Percentiles rank a stretch among this genome's conserved stretches.
Conservation (phyloP, 208 protist species). For the Crithidia acanthocephali region DNA sequence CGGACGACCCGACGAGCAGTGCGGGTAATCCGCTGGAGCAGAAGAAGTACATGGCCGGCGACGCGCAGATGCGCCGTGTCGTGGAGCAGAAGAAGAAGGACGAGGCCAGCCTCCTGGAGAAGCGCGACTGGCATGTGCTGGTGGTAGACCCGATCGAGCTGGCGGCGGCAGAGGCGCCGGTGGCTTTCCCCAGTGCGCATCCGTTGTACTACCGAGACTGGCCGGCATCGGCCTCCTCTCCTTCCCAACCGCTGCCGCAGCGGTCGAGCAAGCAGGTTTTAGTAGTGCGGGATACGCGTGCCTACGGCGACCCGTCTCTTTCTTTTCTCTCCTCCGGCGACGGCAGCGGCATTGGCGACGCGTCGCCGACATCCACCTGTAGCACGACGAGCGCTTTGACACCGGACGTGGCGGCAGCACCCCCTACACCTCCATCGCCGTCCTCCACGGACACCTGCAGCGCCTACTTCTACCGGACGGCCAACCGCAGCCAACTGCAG, state of each 20-base stretch:
- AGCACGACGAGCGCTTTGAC: too few relatives aligned
- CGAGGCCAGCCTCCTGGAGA: slow-evolving; percentile 30
- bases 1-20: slow-evolving; percentile 42
- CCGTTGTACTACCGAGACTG: slow-evolving; percentile 64
- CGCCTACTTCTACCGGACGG: slow-evolving; percentile 30
- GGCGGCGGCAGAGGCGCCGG: slow-evolving; percentile 31
- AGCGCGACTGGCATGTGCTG: slow-evolving; percentile 54
- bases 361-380: too few relatives aligned
- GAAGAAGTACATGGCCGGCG: slow-evolving; percentile 39
- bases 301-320: slow-evolving; percentile 17
- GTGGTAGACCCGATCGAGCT: slow-evolving; percentile 67
- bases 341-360: too few relatives aligned
- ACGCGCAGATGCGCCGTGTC: slow-evolving; percentile 32
- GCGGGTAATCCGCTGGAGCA: slow-evolving; percentile 41
- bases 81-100: slow-evolving; percentile 28
- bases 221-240: background rate
- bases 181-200: slow-evolving; percentile 65
- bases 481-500: slow-evolving; percentile 49
- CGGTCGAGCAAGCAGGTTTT: slow-evolving; percentile 9
- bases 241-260: background rate
- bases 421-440: slow-evolving; percentile 2
- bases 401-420: background rate
- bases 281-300: slow-evolving; percentile 7
- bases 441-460: background rate
- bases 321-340: slow-evolving; percentile 1